These are phyloP conservation scores for Uromyces viciae-fabae DNA, from an alignment of 1,284 basidiomycete genomes.

Conservation along the genomic window DNA sequence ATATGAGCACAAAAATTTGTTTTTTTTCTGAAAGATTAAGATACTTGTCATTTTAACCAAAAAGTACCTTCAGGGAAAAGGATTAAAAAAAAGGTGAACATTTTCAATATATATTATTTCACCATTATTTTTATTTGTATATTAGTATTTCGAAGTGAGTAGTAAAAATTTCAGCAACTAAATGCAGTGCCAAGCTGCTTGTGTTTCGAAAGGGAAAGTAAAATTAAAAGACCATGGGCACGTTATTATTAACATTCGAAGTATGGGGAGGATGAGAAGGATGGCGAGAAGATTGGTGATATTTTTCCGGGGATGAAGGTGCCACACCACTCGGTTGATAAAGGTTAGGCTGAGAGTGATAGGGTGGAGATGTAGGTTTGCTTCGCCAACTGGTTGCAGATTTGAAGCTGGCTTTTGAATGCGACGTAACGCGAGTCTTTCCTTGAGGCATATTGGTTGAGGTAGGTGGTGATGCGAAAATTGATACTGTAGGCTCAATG, in stretches of 20 bases:
- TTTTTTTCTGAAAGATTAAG: no score
- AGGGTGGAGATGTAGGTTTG: neutral
- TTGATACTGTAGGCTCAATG: conserved; percentile 12
- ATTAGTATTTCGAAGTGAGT: no score
- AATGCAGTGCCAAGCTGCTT: no score
- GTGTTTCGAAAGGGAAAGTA: no score
- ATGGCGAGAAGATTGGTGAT: neutral
- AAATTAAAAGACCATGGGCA: conserved; percentile 28
- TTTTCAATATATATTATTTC: no score
- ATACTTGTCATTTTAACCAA: no score
- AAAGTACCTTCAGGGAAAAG: no score
- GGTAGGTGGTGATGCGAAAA: conserved; percentile 1
- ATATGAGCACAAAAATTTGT: no score
- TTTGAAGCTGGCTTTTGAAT: neutral
- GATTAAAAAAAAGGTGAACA: no score
- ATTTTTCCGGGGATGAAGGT: neutral
- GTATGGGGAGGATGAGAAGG: conserved; percentile 4
- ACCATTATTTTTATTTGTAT: no score
- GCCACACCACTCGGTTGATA: neutral
- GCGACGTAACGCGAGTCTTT: neutral
- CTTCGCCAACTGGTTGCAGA: neutral
- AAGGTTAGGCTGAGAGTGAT: neutral
- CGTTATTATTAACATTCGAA: neutral
- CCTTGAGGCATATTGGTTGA: no score
- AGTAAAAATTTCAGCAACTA: no score